phyloP scores from a whole-genome alignment of 1,139 yeast genomes.

The Lizanozyma gosingica region DNA sequence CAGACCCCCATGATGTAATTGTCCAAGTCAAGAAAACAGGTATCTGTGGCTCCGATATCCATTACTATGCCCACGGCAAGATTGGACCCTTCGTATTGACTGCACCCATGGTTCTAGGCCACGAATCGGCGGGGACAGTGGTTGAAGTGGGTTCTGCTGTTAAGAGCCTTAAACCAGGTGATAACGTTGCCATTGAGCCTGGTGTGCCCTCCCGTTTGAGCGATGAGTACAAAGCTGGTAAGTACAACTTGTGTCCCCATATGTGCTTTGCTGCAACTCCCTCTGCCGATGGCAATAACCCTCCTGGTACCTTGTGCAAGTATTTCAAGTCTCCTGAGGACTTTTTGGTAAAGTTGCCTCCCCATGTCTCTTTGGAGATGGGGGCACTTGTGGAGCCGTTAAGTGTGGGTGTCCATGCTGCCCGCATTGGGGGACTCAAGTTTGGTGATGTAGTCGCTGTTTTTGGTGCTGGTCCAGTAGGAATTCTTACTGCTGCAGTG shows the following conservation, averaged over 20 bases:
- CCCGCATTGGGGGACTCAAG: conserved; percentile 54
- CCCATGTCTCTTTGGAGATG: conserved; percentile 66
- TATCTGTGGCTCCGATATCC: conserved; percentile 84
- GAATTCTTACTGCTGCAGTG: conserved; percentile 67
- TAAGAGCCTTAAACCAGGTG: conserved; percentile 57
- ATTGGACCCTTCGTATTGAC: conserved; percentile 65
- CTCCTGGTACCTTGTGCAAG: conserved; percentile 65
- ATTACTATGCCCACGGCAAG: conserved; percentile 70
- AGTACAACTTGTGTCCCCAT: conserved; percentile 71
- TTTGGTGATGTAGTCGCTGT: conserved; percentile 73
- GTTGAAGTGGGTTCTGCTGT: conserved; percentile 59
- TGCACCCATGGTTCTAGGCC: conserved; percentile 66
- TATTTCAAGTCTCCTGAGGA: conserved; percentile 77
- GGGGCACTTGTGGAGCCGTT: conserved; percentile 89
- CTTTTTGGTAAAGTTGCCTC: conserved; percentile 73
- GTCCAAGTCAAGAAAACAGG: conserved; percentile 75
- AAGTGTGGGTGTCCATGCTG: conserved; percentile 79
- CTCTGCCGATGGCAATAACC: conserved; percentile 39
- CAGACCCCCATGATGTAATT: conserved; percentile 60
- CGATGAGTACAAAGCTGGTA: conserved; percentile 65
- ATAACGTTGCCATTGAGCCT: conserved; percentile 68
- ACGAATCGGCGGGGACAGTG: conserved; percentile 68
- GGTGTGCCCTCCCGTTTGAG: conserved; percentile 72
- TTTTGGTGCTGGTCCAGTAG: conserved; percentile 94
- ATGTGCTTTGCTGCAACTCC: conserved; percentile 90